These are phyloP conservation scores for Pyrenophora graminea DNA, from an alignment of 2,329 filamentous ascomycete genomes.

Conservation along the genomic window DNA sequence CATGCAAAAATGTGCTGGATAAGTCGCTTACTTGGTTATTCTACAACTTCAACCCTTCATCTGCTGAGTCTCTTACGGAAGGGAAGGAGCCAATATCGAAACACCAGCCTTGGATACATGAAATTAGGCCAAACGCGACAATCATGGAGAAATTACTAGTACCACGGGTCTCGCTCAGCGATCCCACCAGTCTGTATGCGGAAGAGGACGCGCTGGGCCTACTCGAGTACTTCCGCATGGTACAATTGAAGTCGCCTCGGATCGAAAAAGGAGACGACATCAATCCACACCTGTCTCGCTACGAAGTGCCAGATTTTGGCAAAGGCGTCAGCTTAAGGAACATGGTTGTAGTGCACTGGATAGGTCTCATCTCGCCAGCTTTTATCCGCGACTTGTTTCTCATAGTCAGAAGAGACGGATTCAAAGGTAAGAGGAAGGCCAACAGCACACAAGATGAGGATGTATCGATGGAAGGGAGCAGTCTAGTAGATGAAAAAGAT, in stretches of 20 bases:
- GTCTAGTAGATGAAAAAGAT: slow-evolving; percentile 15
- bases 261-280: slow-evolving; percentile 61
- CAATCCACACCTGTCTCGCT: slow-evolving; percentile 71
- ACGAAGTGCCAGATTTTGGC: slow-evolving; percentile 59
- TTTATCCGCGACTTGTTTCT: slow-evolving; percentile 42
- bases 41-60: slow-evolving; percentile 58
- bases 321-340: slow-evolving; percentile 14
- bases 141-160: slow-evolving; percentile 30
- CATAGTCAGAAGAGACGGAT: slow-evolving; percentile 21
- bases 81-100: slow-evolving; percentile 32
- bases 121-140: slow-evolving; percentile 28
- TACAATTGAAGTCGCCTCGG: slow-evolving; percentile 68
- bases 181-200: slow-evolving; percentile 49
- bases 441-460: slow-evolving; percentile 17
- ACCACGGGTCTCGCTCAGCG: slow-evolving; percentile 32
- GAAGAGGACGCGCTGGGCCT: slow-evolving; percentile 68
- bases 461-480: slow-evolving; percentile 10
- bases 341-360: slow-evolving; percentile 49
- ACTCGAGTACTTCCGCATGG: slow-evolving; percentile 77
- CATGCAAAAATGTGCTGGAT: slow-evolving; percentile 76
- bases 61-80: slow-evolving; percentile 27
- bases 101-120: slow-evolving; percentile 40
- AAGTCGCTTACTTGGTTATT: slow-evolving; percentile 77
- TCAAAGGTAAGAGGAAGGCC: slow-evolving; percentile 18
- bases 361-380: slow-evolving; percentile 47